Evolutionary conservation across 139 green algal species (phyloP).

Genomic region (Tetradesmus obliquus): DNA sequence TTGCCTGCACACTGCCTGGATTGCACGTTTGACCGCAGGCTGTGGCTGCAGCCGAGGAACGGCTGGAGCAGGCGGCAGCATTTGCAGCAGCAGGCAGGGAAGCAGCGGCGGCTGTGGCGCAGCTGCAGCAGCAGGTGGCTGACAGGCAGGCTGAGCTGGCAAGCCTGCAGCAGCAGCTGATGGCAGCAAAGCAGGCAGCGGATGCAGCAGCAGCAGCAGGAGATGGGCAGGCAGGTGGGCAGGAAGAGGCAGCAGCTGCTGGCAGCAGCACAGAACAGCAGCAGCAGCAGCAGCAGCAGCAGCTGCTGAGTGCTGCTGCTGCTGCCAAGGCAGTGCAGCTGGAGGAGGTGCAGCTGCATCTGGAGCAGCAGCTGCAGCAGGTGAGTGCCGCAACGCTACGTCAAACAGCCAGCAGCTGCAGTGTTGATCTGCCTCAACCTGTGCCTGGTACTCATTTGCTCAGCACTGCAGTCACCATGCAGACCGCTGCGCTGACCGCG

Average conservation of each 20-base stretch:
- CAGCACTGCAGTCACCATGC: no score
- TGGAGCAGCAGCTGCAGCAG: not conserved
- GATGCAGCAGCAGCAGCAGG: not conserved
- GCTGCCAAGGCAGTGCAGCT: not conserved
- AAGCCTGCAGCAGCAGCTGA: constrained; percentile 39
- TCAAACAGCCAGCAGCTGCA: no score
- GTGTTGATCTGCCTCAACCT: no score
- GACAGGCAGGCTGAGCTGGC: not conserved
- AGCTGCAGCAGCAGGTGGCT: not conserved
- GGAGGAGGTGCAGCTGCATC: not conserved
- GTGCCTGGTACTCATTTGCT: no score
- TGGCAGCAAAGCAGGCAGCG: not conserved
- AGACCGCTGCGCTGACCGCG: no score
- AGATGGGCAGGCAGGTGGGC: not conserved
- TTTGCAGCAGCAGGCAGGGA: not conserved
- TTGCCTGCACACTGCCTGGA: no score
- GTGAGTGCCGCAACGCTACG: no score
- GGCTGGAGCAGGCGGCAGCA: not conserved
- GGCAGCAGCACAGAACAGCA: not conserved
- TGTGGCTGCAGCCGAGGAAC: not conserved
- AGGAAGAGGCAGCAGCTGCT: not conserved
- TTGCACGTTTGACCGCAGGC: not conserved
- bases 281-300: not conserved
- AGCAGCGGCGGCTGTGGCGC: not conserved
- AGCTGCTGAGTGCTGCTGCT: constrained; percentile 1